Evolutionary conservation across 1,284 basidiomycete genomes (phyloP).

Genomic region (Melampsora occidentalis): DNA sequence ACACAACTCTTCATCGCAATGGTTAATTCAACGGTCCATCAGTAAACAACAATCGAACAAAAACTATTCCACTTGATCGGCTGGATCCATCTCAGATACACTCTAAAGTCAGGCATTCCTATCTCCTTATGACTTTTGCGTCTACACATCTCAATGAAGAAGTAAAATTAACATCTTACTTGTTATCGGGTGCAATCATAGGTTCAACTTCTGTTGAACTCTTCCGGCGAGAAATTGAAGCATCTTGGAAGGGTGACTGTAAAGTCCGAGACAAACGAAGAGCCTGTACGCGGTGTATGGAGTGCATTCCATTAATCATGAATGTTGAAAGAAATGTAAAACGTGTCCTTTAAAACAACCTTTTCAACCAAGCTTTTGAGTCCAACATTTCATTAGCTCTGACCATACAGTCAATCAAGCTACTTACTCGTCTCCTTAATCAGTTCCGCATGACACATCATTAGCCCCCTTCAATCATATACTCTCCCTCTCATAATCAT

Average conservation of each 20-base stretch:
- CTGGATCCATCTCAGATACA: constrained; percentile 16
- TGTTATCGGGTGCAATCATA: not conserved
- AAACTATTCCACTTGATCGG: constrained; percentile 36
- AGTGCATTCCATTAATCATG: constrained; percentile 3
- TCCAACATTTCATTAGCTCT: too few relatives aligned
- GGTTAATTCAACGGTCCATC: not conserved
- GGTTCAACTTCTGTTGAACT: constrained; percentile 18
- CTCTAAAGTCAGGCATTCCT: not conserved
- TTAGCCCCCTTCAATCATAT: too few relatives aligned
- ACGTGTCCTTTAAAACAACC: too few relatives aligned
- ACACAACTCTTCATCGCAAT: not conserved
- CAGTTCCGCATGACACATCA: too few relatives aligned
- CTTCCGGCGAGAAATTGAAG: constrained; percentile 10
- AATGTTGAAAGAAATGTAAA: not conserved
- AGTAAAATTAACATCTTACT: not conserved
- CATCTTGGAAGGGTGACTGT: not conserved
- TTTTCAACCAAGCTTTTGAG: too few relatives aligned
- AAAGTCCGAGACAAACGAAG: not conserved
- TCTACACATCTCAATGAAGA: not conserved
- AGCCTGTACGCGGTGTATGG: not conserved
- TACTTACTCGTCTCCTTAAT: too few relatives aligned
- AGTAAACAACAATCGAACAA: constrained; percentile 42
- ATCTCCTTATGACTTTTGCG: not conserved
- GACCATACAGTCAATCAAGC: too few relatives aligned
- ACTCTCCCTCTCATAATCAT: too few relatives aligned